Conservation (phyloP, 2,329 filamentous ascomycete genomes). For the Neofusicoccum laricinum region DNA sequence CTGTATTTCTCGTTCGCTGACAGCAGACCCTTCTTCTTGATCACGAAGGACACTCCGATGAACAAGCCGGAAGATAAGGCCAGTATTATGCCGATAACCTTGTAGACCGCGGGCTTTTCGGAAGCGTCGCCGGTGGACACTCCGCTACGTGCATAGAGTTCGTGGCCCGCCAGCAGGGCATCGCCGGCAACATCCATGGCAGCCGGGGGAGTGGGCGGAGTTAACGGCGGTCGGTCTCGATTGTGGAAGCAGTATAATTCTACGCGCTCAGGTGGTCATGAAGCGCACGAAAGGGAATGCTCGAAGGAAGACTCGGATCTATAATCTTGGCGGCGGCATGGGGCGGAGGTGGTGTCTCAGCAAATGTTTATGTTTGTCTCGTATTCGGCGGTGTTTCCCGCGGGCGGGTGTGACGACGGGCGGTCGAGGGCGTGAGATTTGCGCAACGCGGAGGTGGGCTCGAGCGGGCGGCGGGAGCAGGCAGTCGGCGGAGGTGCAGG, state of each 20-base stretch:
- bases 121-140: constrained; percentile 27
- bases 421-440: background rate
- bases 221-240: constrained; percentile 18
- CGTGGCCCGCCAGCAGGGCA: constrained; percentile 39
- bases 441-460: background rate
- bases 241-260: constrained; percentile 16
- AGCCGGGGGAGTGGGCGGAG: constrained; percentile 15
- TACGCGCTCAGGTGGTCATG: background rate
- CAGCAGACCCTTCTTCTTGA: constrained; percentile 90
- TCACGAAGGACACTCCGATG: constrained; percentile 90
- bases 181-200: constrained; percentile 44
- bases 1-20: constrained; percentile 96
- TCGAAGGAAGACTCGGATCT: background rate
- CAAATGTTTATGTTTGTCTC: constrained; percentile 11
- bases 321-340: constrained; percentile 19
- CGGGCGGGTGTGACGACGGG: background rate
- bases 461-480: background rate
- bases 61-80: constrained; percentile 86
- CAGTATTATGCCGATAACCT: constrained; percentile 79
- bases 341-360: constrained; percentile 10
- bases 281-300: background rate
- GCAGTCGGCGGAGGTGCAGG: background rate
- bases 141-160: constrained; percentile 46
- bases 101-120: constrained; percentile 60
- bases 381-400: constrained; percentile 2